Evolutionary conservation across 176 grass and related monocot genomes (phyloP).

Genomic region (Phyllostachys edulis): DNA sequence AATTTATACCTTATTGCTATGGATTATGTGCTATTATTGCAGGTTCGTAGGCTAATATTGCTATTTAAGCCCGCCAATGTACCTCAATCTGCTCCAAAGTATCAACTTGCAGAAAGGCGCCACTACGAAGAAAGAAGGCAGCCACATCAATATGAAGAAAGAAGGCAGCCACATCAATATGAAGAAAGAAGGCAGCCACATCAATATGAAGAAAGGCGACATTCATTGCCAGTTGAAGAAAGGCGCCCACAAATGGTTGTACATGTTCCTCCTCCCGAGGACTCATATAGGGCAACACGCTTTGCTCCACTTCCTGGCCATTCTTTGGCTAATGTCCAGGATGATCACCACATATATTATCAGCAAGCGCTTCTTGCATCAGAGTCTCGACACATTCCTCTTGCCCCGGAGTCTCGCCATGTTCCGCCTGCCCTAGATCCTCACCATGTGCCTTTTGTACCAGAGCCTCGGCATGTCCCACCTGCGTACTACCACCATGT

Average conservation of each 20-base stretch:
- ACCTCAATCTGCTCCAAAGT: slow-evolving; percentile 26
- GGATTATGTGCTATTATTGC: slow-evolving; percentile 23
- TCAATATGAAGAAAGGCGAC: slow-evolving; percentile 34
- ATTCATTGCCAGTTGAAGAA: slow-evolving; percentile 31
- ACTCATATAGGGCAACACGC: slow-evolving; percentile 40
- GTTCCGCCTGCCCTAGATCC: neutral
- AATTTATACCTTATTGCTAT: slow-evolving; percentile 26
- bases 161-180: slow-evolving; percentile 32
- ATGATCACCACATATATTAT: slow-evolving; percentile 43
- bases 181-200: slow-evolving; percentile 23
- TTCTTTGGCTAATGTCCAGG: slow-evolving; percentile 20
- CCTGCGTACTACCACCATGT: slow-evolving; percentile 28
- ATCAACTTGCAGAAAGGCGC: slow-evolving; percentile 20
- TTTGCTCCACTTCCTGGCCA: slow-evolving; percentile 36
- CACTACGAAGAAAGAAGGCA: slow-evolving; percentile 31
- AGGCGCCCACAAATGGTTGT: slow-evolving; percentile 23
- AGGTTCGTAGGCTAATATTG: slow-evolving; percentile 54
- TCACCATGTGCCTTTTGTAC: neutral
- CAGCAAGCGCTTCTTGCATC: slow-evolving; percentile 13
- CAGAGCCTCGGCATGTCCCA: slow-evolving; percentile 49
- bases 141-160: slow-evolving; percentile 34
- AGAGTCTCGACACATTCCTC: slow-evolving; percentile 35
- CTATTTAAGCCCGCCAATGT: slow-evolving; percentile 44
- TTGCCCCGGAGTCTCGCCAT: neutral
- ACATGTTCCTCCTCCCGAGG: slow-evolving; percentile 38